phyloP scores from a whole-genome alignment of 306 rosid species.

The Crotalaria pallida region DNA sequence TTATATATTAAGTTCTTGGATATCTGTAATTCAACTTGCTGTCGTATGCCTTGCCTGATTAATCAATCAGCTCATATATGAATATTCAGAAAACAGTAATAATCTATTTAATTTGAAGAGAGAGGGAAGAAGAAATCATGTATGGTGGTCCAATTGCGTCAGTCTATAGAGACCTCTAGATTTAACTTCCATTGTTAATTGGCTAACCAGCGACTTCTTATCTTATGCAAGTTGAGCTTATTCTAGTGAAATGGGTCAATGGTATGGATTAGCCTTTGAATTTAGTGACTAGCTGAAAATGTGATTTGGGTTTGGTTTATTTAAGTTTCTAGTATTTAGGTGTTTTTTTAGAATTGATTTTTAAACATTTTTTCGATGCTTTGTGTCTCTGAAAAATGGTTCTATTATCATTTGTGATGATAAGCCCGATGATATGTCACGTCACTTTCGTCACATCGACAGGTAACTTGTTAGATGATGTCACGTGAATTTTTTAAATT shows the following conservation, averaged over 20 bases:
- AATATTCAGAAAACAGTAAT: background rate
- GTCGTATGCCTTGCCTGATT: slow-evolving; percentile 10
- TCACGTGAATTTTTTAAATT: too few species aligned
- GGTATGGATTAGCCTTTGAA: slow-evolving; percentile 24
- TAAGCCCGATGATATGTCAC: too few species aligned
- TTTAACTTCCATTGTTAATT: background rate
- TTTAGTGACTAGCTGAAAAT: background rate
- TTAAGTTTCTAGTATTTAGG: too few species aligned
- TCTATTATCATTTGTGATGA: too few species aligned
- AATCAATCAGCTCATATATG: background rate
- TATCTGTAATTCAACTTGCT: background rate
- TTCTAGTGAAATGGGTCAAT: slow-evolving; percentile 25
- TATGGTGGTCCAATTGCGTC: slow-evolving; percentile 23
- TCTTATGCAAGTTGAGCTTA: slow-evolving; percentile 19
- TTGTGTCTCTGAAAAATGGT: too few species aligned
- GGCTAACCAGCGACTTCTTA: slow-evolving; percentile 8
- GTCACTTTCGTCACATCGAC: too few species aligned
- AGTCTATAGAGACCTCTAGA: background rate
- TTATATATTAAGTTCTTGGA: background rate
- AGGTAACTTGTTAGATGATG: too few species aligned
- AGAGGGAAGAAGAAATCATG: background rate
- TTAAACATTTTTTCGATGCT: too few species aligned
- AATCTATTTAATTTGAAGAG: background rate
- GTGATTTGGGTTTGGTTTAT: background rate
- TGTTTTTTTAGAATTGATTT: too few species aligned